Conservation (phyloP, 768 basidiomycete species). For the Lentinula sp. region DNA sequence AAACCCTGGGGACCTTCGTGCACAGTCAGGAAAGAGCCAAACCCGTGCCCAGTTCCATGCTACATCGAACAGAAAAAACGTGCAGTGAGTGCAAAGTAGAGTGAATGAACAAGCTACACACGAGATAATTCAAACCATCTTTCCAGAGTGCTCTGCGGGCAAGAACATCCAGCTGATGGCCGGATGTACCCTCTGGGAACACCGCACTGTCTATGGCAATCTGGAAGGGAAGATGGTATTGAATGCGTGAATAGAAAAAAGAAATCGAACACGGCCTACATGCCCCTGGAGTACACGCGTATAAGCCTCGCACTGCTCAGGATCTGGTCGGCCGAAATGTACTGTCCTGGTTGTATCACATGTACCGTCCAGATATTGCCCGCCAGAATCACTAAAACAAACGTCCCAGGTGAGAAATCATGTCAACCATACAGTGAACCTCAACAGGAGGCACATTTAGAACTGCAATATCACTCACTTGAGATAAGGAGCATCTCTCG, state of each 20-base stretch:
- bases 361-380: slow-evolving; percentile 86
- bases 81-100: slow-evolving; percentile 9
- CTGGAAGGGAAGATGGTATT: slow-evolving; percentile 30
- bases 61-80: slow-evolving; percentile 20
- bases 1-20: slow-evolving; percentile 85
- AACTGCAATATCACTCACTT: slow-evolving; percentile 48
- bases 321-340: slow-evolving; percentile 83
- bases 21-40: slow-evolving; percentile 82
- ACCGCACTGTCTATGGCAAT: slow-evolving; percentile 88
- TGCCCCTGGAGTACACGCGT: slow-evolving; percentile 96
- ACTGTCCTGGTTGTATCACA: slow-evolving; percentile 79
- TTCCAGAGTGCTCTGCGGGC: slow-evolving; percentile 88
- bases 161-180: slow-evolving; percentile 77
- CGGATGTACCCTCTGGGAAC: slow-evolving; percentile 88
- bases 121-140: slow-evolving; percentile 77
- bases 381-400: slow-evolving; percentile 78
- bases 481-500: slow-evolving; percentile 77
- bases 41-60: slow-evolving; percentile 91
- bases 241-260: slow-evolving; percentile 1
- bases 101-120: slow-evolving; percentile 25
- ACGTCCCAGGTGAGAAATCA: slow-evolving; percentile 5
- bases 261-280: slow-evolving; percentile 41
- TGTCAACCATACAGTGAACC: not conserved
- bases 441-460: not conserved
- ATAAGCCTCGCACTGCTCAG: slow-evolving; percentile 85